Base-by-base conservation (phyloP, 768 basidiomycete species). In the Hortiboletus campestris region DNA sequence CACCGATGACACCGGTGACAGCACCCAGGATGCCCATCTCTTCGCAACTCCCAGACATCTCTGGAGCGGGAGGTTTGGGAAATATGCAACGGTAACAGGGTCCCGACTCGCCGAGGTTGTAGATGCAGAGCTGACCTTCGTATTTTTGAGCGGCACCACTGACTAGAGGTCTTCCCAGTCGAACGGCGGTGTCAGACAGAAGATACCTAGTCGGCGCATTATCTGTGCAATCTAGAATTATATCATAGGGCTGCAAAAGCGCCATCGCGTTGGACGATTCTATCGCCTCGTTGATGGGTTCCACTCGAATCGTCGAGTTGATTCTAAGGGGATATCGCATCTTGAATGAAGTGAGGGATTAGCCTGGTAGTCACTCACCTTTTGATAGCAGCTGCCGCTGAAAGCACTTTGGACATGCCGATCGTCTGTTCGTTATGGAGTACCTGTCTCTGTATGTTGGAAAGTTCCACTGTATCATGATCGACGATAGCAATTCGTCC, bases 21-120 rank as follows among this genome's bases (percentile, higher is more conserved):
- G 80, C 85, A 7, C 96, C 96, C 46, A 97, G 73, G 6, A 98
- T 86, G 1, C 96, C 95, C 5, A 85, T 78, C 67, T 97, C 94
- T 63, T 89, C 93, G 61, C 97, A 99, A 10, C 85, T 84, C 9
- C 91, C 88, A 2, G 81, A 73, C 28, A 76, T 76, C 51, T 83
- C 83, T 19, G 75, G 78, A 5, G 84, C 78, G 1, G 94, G 85
- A 2, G 93, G 85, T 49, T 78, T 82, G 0, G 96, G 95, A 70
- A 94, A 98, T 41, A 98, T 72, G 68, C 97, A 98, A 16, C 97
- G 82, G 71, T 96, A 98, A 72, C 97, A 99, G 0, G 94, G 95
- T 1, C 93, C 87, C 29, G 81, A 73, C 19, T 74, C 70, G 7
- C 80, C 83, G 5, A 86, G 72, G 65, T 92, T 91, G 68, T 91